phyloP scores from a whole-genome alignment of 257 asterid species.

The Lycium barbarum region DNA sequence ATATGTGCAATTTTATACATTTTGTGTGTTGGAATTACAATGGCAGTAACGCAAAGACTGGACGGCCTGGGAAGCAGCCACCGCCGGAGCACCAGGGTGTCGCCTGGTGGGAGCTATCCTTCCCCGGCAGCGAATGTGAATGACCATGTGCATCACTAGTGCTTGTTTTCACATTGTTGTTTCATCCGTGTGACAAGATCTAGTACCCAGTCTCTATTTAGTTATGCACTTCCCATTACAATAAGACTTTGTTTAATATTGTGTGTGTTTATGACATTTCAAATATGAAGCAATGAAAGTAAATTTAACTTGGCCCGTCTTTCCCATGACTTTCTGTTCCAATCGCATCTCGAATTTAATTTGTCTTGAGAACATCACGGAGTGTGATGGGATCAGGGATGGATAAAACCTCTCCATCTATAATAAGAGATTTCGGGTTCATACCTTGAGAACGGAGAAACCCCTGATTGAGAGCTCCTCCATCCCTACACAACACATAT shows the following conservation, averaged over 20 bases:
- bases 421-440: neutral
- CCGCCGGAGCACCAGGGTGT: conserved; percentile 11
- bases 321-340: neutral
- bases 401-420: neutral
- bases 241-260: neutral
- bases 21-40: neutral
- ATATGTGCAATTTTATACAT: neutral
- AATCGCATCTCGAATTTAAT: neutral
- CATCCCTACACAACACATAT: neutral
- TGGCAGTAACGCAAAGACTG: neutral
- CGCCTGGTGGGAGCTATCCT: neutral
- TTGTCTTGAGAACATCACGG: neutral
- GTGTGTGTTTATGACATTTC: neutral
- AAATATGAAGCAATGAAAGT: neutral
- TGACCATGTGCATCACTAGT: neutral
- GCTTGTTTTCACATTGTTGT: neutral
- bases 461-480: neutral
- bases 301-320: neutral
- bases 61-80: neutral
- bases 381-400: too few relatives aligned
- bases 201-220: neutral
- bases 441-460: neutral
- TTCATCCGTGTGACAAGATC: neutral
- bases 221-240: neutral
- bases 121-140: conserved; percentile 4